Percentiles rank a stretch among this genome's conserved stretches.
Conservation (phyloP, 1,284 basidiomycete genomes). For the Ganoderma lingzhi region DNA sequence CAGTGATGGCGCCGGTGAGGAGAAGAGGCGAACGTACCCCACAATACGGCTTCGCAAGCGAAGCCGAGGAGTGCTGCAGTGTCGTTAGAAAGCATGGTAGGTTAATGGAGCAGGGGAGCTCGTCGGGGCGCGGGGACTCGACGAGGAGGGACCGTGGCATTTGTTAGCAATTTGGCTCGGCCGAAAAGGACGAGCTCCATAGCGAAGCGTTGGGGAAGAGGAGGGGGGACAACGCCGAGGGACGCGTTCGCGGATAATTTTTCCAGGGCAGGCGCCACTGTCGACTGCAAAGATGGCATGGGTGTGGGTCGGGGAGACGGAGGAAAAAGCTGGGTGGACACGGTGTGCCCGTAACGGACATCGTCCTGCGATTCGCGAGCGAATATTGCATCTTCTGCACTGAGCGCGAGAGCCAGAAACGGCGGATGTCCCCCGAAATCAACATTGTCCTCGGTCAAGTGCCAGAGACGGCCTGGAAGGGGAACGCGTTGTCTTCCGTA, state of each 20-base stretch:
- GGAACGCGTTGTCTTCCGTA: neutral
- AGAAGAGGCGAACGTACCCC: constrained; percentile 26
- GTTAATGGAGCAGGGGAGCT: neutral
- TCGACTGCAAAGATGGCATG: neutral
- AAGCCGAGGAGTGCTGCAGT: constrained; percentile 45
- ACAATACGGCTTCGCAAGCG: constrained; percentile 42
- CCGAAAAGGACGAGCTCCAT: neutral
- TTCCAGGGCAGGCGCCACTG: neutral
- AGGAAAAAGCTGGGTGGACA: neutral
- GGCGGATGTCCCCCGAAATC: neutral
- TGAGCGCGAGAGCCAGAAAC: neutral
- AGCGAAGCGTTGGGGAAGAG: neutral
- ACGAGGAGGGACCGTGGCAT: neutral
- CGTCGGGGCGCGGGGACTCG: neutral
- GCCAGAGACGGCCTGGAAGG: neutral
- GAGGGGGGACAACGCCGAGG: neutral
- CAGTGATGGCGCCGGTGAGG: neutral
- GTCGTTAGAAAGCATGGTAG: constrained; percentile 30
- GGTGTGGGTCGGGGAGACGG: neutral
- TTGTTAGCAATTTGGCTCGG: neutral
- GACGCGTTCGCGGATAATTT: neutral
- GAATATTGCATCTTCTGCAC: neutral
- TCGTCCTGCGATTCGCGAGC: neutral
- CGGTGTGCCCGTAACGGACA: neutral
- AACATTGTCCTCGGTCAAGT: too few relatives aligned